Conservation (phyloP, 2,329 filamentous ascomycete genomes). For the Neonectria faginata region DNA sequence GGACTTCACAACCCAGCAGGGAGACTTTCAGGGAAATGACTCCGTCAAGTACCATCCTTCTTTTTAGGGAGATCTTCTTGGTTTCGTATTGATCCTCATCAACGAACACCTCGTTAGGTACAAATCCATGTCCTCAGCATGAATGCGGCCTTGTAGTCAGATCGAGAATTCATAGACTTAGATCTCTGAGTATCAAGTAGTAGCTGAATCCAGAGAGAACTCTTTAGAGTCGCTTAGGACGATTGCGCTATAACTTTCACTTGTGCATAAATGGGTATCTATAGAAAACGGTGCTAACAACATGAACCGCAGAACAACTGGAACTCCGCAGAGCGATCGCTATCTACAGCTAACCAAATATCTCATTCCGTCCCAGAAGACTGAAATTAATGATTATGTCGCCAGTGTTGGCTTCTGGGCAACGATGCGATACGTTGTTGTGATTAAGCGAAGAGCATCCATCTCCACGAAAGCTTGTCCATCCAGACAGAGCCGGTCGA, state of each 20-base stretch:
- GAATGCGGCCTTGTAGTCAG: too few species aligned
- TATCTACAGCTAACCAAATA: background rate
- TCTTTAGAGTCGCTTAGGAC: background rate
- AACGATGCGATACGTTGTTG: constrained; percentile 23
- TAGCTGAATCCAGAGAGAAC: background rate
- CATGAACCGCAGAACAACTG: background rate
- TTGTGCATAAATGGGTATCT: background rate
- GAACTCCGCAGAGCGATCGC: background rate
- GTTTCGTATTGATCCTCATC: background rate
- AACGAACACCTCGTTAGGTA: background rate
- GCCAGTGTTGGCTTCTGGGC: constrained; percentile 8
- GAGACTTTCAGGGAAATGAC: constrained; percentile 32
- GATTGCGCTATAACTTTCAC: background rate
- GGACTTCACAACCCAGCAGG: constrained; percentile 42
- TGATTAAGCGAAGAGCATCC: constrained; percentile 27
- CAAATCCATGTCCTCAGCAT: too few species aligned
- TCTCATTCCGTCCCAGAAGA: background rate
- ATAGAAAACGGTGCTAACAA: background rate
- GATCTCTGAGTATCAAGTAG: too few species aligned
- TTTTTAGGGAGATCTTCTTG: background rate
- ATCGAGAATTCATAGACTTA: background rate
- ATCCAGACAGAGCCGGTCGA: constrained; percentile 21
- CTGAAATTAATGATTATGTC: background rate
- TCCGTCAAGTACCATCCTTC: background rate
- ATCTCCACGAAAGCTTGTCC: constrained; percentile 29